Conservation (phyloP, 306 rosid species). For the Malus sylvestris region DNA sequence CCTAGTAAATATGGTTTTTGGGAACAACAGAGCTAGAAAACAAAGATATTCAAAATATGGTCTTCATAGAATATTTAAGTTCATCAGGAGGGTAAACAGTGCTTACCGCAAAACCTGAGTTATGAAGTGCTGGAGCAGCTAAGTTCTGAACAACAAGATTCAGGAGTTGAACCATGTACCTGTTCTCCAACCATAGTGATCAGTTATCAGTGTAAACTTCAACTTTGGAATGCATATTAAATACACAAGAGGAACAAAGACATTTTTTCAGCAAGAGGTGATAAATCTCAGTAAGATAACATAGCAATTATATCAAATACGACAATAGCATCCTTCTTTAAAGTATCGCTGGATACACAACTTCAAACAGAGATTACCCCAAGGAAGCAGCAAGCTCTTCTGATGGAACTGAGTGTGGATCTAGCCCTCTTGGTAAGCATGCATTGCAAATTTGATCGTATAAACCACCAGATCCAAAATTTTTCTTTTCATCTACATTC, state of each 20-base stretch:
- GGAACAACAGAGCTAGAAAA: neutral
- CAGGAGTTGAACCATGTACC: constrained; percentile 94
- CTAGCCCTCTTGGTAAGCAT: constrained; percentile 83
- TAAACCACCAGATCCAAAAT: constrained; percentile 51
- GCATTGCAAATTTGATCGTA: constrained; percentile 90
- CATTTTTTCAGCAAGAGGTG: neutral
- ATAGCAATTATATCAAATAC: neutral
- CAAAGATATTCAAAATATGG: neutral
- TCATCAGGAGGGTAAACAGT: constrained; percentile 5
- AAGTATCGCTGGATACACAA: constrained; percentile 8
- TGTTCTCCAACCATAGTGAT: constrained; percentile 34
- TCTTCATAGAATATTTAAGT: neutral
- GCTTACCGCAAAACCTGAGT: constrained; percentile 97
- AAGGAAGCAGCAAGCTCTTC: constrained; percentile 93
- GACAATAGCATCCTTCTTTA: constrained; percentile 1
- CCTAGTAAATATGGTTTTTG: neutral
- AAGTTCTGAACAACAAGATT: constrained; percentile 78
- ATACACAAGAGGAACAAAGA: constrained; percentile 2
- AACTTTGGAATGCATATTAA: constrained; percentile 3
- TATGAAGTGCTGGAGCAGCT: constrained; percentile 96
- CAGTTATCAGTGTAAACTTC: constrained; percentile 20
- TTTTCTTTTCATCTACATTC: constrained; percentile 48
- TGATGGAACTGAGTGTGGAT: constrained; percentile 85
- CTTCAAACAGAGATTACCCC: constrained; percentile 47
- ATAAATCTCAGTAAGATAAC: constrained; percentile 16